Base-by-base conservation (phyloP, 2,329 filamentous ascomycete genomes). In the Chlorencoelia australis region DNA sequence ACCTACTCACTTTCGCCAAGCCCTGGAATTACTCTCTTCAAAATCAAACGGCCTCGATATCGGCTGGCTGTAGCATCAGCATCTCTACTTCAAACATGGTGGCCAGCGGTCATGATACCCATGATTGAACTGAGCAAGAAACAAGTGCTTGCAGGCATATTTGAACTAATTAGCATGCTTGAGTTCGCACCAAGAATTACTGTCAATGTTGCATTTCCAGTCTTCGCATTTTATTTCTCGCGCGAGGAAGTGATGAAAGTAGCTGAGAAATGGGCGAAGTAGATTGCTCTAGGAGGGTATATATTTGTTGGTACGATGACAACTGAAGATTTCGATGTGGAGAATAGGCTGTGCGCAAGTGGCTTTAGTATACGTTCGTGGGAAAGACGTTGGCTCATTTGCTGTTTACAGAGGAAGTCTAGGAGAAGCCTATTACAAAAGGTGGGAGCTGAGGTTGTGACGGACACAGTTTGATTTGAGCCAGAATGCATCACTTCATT, bases 31-130 rank as follows among this genome's bases (percentile, higher is more conserved):
- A 29, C 26, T 36, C 11, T 26, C 17, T n/a, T 4, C 25, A 15
- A 17, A 14, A 6, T 14, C 16, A 7, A n/a, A 20, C n/a, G 26
- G 15, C 33, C 51, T 59, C 9, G 56, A 59, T 26, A 53, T 56
- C 30, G 56, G 56, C 18, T 56, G 55, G 56, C 18, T 56, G 55
- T 37, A 56, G 57, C 7, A 53, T 53, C 1, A 56, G 56, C 10
- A 52, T 56, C 11, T 45, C 57, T 15, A 52, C 50, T 4, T 25
- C 46, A 6, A 39, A 45, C 35, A 47, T 53, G 8, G 46, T 51
- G 15, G 43, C 47, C 29, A 30, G 39, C 19, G 31, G 14, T 62
- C 38, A 59, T 61, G 44, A 54, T 57, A 4, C 58, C 53, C 47
- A 49, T 40, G 37, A 27, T 40, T 16, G 20, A 33, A 14, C 27